phyloP scores from a whole-genome alignment of 1,284 basidiomycete species.

The Ceratobasidium sp. region DNA sequence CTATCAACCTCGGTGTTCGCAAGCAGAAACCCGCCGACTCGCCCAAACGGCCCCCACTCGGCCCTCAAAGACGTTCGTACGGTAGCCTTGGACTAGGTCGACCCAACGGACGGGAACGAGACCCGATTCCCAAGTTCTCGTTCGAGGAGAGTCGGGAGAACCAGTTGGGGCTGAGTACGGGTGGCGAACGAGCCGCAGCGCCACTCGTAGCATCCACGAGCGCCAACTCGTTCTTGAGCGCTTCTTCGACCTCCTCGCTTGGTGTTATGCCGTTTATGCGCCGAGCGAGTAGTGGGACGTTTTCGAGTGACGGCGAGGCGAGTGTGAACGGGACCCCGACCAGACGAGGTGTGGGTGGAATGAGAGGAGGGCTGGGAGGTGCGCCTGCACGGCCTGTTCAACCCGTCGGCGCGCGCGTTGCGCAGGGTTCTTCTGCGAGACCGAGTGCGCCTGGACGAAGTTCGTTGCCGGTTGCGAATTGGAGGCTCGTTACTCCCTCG shows the following conservation, averaged over 20 bases:
- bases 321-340: slow-evolving; percentile 73
- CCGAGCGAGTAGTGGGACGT: slow-evolving; percentile 80
- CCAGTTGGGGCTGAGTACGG: slow-evolving; percentile 21
- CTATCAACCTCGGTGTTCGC: slow-evolving; percentile 16
- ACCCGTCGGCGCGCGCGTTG: slow-evolving; percentile 31
- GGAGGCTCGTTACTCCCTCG: slow-evolving; percentile 36
- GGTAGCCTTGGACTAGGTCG: slow-evolving; percentile 35
- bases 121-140: slow-evolving; percentile 27
- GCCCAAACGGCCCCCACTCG: slow-evolving; percentile 13
- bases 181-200: neutral
- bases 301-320: slow-evolving; percentile 72
- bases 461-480: slow-evolving; percentile 44
- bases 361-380: neutral
- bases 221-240: slow-evolving; percentile 18
- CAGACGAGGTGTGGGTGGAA: slow-evolving; percentile 54
- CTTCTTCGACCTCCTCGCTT: slow-evolving; percentile 8
- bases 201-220: slow-evolving; percentile 12
- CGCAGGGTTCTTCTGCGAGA: slow-evolving; percentile 4
- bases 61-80: slow-evolving; percentile 16
- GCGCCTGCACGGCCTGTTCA: slow-evolving; percentile 6
- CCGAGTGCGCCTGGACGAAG: slow-evolving; percentile 7
- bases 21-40: slow-evolving; percentile 6
- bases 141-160: slow-evolving; percentile 40
- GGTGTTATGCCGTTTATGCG: slow-evolving; percentile 69
- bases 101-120: slow-evolving; percentile 3